Percentiles rank a stretch among this genome's conserved stretches.
These are phyloP conservation scores for Farysia itapuensis DNA, from an alignment of 1,284 basidiomycete genomes.

Conservation along the genomic window DNA sequence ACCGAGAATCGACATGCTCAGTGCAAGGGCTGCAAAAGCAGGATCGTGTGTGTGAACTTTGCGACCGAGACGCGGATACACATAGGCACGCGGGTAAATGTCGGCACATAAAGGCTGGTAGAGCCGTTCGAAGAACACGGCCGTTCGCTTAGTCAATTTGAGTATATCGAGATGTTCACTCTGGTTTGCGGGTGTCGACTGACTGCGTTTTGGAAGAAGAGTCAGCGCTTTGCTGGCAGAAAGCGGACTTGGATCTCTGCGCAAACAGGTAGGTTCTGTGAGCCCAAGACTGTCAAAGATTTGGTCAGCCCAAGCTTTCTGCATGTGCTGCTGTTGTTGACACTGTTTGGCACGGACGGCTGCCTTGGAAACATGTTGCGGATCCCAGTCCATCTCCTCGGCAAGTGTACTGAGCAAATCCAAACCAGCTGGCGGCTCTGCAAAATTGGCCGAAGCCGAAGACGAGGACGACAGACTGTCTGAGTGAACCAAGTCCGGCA, in stretches of 20 bases:
- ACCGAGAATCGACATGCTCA: conserved; percentile 40
- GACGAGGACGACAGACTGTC: conserved; percentile 11
- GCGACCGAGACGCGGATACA: conserved; percentile 35
- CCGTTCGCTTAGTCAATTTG: conserved; percentile 42
- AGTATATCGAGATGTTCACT: conserved; percentile 17
- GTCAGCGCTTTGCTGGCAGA: too few relatives aligned
- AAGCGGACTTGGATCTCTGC: too few relatives aligned
- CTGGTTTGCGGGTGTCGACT: not conserved
- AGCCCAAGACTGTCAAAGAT: conserved; percentile 22
- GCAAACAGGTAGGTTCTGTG: too few relatives aligned
- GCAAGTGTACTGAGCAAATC: conserved; percentile 22
- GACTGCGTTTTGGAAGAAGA: too few relatives aligned
- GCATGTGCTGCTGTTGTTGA: conserved; percentile 14
- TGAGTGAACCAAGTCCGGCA: conserved; percentile 12
- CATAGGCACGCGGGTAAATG: conserved; percentile 39
- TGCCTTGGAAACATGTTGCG: conserved; percentile 5
- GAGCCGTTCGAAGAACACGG: conserved; percentile 47
- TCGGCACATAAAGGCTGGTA: conserved; percentile 41
- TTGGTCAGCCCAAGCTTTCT: conserved; percentile 25
- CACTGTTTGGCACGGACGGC: not conserved
- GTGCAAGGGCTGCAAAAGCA: conserved; percentile 33
- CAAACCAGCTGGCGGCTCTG: conserved; percentile 10
- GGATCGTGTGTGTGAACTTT: conserved; percentile 35
- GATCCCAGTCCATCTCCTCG: conserved; percentile 31
- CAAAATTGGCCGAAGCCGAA: conserved; percentile 17